Base-by-base conservation (phyloP, 306 rosid species). In the Ammopiptanthus mongolicus region DNA sequence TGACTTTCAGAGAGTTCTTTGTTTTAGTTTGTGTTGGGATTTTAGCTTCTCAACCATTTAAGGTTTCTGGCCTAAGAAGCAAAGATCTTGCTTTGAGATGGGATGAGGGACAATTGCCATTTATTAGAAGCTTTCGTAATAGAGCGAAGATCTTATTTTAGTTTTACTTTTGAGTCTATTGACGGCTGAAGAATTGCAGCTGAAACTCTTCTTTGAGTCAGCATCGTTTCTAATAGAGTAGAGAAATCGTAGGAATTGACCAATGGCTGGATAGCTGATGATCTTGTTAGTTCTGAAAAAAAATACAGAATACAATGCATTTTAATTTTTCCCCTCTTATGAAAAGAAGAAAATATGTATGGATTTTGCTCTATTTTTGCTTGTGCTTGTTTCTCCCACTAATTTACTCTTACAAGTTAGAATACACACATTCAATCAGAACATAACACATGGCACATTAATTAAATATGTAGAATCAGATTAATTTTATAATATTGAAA, bases 1-100 rank as follows among this genome's bases (percentile, higher is more conserved):
- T 86, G 74, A 78, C 53, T 80, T 80, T 53, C 15, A 87, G 75
- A 82, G 84, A 76, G n/a, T 73, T 82, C 52, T 59, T 87, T 46
- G 71, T 90, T 52, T 63, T 87, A 63, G 73, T 85, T 34, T 95
- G 86, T 80, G 62, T 90, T 64, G 82, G 83, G 76, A 59, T 91
- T 56, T 74, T 95, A 66, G 91, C 88, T 85, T 88, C 84, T 80
- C 96, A 85, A 53, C 86, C 97, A 25, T 51, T 75, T 47, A 69
- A 70, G 81, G 81, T 75, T 76, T 86, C 83, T 42, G 89, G 91
- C 65, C 71, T 91, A 53, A 86, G 86, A 69, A 91, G 90, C 82
- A 86, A 85, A 76, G 86, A 86, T 71, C 85, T 88, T 84, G 94
- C 90, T 66, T 86, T 90, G 74, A 88, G 78, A 82, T 92, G 88